These are phyloP conservation scores for Aquilaria agallochum DNA, from an alignment of 441 rosid genomes.

Conservation along the genomic window DNA sequence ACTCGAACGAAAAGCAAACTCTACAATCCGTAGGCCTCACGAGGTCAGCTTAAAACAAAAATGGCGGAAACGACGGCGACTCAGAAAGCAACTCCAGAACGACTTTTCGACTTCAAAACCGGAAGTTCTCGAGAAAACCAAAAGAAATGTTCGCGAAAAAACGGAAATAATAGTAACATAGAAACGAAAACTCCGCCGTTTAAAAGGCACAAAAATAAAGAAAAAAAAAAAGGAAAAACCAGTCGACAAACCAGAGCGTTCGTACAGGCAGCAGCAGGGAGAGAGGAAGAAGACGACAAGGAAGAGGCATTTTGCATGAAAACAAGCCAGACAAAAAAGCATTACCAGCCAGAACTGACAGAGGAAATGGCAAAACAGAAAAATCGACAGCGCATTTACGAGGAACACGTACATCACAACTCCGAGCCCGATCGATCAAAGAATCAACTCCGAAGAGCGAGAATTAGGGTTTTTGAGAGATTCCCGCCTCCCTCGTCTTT, in stretches of 20 bases:
- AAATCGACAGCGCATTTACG: slow-evolving; percentile 23
- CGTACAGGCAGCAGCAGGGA: slow-evolving; percentile 12
- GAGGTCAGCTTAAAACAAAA: slow-evolving; percentile 11
- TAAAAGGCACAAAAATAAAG: background rate
- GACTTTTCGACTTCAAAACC: background rate
- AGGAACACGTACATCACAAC: slow-evolving; percentile 10
- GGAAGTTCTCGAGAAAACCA: slow-evolving; percentile 11
- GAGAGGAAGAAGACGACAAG: slow-evolving; percentile 1
- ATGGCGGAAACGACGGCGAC: slow-evolving; percentile 36
- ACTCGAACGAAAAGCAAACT: slow-evolving; percentile 12
- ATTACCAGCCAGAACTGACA: slow-evolving; percentile 30
- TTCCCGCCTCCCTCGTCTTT: background rate
- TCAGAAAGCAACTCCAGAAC: background rate
- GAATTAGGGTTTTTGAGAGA: slow-evolving; percentile 2
- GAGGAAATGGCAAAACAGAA: slow-evolving; percentile 36
- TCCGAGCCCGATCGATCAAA: background rate
- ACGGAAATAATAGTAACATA: background rate
- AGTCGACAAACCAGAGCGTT: slow-evolving; percentile 24
- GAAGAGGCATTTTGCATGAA: background rate
- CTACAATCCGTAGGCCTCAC: slow-evolving; percentile 11
- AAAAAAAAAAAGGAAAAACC: background rate
- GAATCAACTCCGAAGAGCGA: slow-evolving; percentile 34
- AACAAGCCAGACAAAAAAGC: background rate
- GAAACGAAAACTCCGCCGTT: background rate
- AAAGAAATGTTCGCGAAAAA: slow-evolving; percentile 2